A percentile compares a stretch with the other conserved stretches of the same genome.
phyloP scores from a whole-genome alignment of 177 flowering plant genomes.

The Vitis hybrid region DNA sequence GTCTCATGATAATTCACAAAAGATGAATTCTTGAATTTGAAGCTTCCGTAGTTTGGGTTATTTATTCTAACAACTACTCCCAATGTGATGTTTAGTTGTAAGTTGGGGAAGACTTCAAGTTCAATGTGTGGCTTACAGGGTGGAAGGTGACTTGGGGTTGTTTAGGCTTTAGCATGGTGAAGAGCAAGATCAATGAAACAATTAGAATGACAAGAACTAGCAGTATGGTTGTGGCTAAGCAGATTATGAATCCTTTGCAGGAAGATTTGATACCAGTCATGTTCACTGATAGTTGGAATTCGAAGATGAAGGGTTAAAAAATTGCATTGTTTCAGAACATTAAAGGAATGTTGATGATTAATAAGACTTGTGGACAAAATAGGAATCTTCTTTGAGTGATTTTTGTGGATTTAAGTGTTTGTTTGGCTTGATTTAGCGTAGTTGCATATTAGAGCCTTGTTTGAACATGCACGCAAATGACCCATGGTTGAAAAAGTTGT shows the following conservation, averaged over 20 bases:
- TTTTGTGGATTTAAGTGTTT: no score
- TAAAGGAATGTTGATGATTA: no score
- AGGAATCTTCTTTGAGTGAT: no score
- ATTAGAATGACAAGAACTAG: slow-evolving; percentile 10
- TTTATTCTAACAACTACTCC: slow-evolving; percentile 17
- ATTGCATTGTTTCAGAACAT: no score
- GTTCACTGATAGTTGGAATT: no score
- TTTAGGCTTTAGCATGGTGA: slow-evolving; percentile 43
- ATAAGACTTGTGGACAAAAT: no score
- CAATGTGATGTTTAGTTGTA: slow-evolving; percentile 26
- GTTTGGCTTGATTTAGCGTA: no score
- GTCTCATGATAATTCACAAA: slow-evolving; percentile 20
- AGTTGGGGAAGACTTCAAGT: background rate
- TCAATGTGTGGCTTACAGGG: slow-evolving; percentile 8
- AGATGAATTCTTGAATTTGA: slow-evolving; percentile 20
- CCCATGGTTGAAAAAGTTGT: no score
- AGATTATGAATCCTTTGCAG: slow-evolving; percentile 25
- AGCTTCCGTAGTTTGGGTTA: slow-evolving; percentile 35
- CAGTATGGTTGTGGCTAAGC: slow-evolving; percentile 22
- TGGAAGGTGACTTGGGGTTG: slow-evolving; percentile 27
- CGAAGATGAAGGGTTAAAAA: no score
- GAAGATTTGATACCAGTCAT: slow-evolving; percentile 1
- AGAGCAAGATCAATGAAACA: slow-evolving; percentile 13
- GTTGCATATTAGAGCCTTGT: no score
- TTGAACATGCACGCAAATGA: no score